These are phyloP conservation scores for Pestalotiopsis sp. DNA, from an alignment of 2,329 filamentous ascomycete genomes.

Conservation along the genomic window DNA sequence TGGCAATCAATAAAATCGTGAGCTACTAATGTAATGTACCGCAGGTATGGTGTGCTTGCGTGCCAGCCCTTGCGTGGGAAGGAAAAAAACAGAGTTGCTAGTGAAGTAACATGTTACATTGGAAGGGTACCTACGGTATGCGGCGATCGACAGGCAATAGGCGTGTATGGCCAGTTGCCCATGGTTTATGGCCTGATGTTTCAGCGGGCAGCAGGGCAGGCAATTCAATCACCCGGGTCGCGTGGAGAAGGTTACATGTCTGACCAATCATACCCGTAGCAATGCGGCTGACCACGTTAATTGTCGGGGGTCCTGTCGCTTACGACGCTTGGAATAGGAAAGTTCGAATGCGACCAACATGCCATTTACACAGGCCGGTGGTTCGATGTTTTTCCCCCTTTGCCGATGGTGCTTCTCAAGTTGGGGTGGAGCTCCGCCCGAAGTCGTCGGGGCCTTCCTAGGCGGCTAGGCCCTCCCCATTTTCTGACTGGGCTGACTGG, in stretches of 20 bases:
- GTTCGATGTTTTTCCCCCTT: constrained; percentile 4
- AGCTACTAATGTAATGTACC: background rate
- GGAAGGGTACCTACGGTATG: background rate
- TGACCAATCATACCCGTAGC: background rate
- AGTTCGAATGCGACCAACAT: constrained; percentile 6
- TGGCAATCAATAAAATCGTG: background rate
- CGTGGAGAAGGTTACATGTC: background rate
- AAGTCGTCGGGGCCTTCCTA: background rate
- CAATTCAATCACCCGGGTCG: background rate
- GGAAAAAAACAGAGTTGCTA: background rate
- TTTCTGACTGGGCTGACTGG: too few species aligned
- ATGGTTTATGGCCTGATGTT: constrained; percentile 4
- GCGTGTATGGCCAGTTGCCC: background rate
- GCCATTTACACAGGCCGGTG: constrained; percentile 1
- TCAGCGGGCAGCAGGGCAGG: background rate
- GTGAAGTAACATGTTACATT: background rate
- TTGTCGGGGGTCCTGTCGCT: background rate
- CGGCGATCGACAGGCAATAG: background rate
- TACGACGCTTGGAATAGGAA: constrained; percentile 3
- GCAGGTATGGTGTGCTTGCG: background rate
- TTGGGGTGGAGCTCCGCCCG: constrained; percentile 4
- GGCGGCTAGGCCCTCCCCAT: background rate
- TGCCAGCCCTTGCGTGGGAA: background rate
- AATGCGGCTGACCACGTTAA: background rate
- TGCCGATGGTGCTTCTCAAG: background rate